Percentiles rank a stretch among this genome's conserved stretches.
These are phyloP conservation scores for Nakaseomyces nivariensis DNA, from an alignment of 1,139 yeast species.

Conservation along the genomic window DNA sequence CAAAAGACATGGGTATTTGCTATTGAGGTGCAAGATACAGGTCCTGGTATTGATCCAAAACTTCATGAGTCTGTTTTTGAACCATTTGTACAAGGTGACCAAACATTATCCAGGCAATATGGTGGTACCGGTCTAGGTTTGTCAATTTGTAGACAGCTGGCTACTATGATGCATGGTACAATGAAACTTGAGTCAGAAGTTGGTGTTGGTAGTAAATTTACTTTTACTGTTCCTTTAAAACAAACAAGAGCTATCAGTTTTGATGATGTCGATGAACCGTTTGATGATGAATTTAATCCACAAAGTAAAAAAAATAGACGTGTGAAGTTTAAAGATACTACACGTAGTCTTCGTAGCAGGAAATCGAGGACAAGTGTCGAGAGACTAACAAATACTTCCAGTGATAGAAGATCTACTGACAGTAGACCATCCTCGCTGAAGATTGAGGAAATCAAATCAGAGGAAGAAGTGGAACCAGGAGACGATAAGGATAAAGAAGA, in stretches of 20 bases:
- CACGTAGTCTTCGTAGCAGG: slow-evolving; percentile 1
- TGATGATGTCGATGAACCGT: slow-evolving; percentile 28
- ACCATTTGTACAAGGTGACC: slow-evolving; percentile 96
- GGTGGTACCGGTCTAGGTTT: slow-evolving; percentile 96
- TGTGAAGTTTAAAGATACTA: slow-evolving; percentile 31
- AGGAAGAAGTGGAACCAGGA: background rate
- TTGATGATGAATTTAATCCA: slow-evolving; percentile 40
- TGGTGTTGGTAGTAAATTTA: slow-evolving; percentile 75
- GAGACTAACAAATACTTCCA: background rate
- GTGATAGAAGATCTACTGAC: background rate
- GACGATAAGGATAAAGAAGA: no score
- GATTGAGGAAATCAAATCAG: background rate
- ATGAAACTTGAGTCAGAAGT: slow-evolving; percentile 57
- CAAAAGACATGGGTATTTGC: slow-evolving; percentile 34
- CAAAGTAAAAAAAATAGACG: slow-evolving; percentile 34
- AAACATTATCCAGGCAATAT: slow-evolving; percentile 78
- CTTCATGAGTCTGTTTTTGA: slow-evolving; percentile 81
- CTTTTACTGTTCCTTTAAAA: slow-evolving; percentile 66
- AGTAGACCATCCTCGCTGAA: background rate
- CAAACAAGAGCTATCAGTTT: slow-evolving; percentile 53
- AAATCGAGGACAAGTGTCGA: slow-evolving; percentile 1
- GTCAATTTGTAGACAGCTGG: slow-evolving; percentile 85
- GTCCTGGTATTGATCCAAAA: slow-evolving; percentile 81
- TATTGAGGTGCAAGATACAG: slow-evolving; percentile 77
- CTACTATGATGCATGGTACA: slow-evolving; percentile 81